A percentile compares a stretch with the other conserved stretches of the same genome.
Evolutionary conservation across 2,329 filamentous ascomycete species (phyloP).

Genomic region (Amylocarpus encephaloides): DNA sequence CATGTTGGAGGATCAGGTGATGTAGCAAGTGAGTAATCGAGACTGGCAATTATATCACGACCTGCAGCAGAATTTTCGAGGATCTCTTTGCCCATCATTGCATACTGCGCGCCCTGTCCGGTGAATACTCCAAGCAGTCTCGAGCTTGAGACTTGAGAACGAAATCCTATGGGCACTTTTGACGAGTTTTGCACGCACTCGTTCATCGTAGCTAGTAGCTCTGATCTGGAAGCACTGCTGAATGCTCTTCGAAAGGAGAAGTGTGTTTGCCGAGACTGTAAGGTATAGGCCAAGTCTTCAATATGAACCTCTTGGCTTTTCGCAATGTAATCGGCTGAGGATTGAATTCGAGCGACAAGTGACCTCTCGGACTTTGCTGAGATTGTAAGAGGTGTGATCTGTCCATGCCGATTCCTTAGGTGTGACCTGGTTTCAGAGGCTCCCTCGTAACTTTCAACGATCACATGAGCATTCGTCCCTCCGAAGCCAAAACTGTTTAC

Average conservation of each 20-base stretch:
- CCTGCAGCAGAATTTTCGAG: too few species aligned
- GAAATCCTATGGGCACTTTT: background rate
- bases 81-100: slow-evolving; percentile 22
- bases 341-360: background rate
- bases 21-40: too few species aligned
- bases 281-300: background rate
- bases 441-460: background rate
- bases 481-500: slow-evolving; percentile 26
- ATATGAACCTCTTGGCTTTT: background rate
- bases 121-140: slow-evolving; percentile 11
- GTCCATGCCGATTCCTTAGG: too few species aligned
- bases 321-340: background rate
- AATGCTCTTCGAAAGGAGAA: background rate
- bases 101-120: slow-evolving; percentile 23
- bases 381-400: background rate
- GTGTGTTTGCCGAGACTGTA: background rate
- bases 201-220: background rate
- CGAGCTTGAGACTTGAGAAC: background rate
- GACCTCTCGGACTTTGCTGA: background rate
- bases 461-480: slow-evolving; percentile 19
- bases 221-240: too few species aligned
- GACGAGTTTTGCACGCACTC: background rate
- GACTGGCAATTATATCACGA: too few species aligned
- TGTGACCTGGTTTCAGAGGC: background rate
- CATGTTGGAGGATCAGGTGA: too few species aligned